These are phyloP conservation scores for Leucosporidium yakuticum DNA, from an alignment of 768 basidiomycete genomes.

Conservation along the genomic window DNA sequence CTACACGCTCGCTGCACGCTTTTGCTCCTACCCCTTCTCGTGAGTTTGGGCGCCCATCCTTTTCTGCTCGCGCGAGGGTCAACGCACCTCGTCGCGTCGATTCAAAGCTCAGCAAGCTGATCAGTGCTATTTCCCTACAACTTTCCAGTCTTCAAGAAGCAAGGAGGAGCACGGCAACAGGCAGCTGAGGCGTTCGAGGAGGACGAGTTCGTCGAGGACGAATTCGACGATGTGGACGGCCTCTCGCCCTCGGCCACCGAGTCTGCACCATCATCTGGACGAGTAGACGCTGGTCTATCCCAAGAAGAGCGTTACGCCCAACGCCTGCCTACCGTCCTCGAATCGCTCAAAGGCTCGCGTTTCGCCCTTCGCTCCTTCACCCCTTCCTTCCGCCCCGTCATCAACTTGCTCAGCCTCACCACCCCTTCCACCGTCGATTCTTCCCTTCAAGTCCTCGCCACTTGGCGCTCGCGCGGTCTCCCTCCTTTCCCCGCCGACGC, in stretches of 20 bases:
- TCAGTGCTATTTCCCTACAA: neutral
- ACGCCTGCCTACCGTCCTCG: neutral
- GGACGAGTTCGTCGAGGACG: neutral
- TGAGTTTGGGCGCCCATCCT: neutral
- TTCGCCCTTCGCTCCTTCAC: neutral
- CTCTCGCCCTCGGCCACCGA: neutral
- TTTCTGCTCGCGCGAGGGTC: no score
- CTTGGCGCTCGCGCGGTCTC: neutral
- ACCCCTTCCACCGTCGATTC: neutral
- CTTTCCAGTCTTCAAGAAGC: neutral
- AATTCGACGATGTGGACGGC: neutral
- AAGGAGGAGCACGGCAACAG: neutral
- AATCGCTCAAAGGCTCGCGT: neutral
- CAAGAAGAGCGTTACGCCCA: neutral
- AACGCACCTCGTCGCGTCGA: no score
- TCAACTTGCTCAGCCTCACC: neutral
- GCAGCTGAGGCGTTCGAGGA: neutral
- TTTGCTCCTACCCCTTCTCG: conserved; percentile 1
- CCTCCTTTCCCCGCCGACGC: neutral
- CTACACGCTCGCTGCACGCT: neutral
- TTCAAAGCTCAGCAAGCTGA: neutral
- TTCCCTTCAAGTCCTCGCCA: neutral
- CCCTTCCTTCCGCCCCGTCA: neutral
- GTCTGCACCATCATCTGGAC: neutral
- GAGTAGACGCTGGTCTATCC: neutral